A percentile compares a stretch with the other conserved stretches of the same genome.
Evolutionary conservation across 2,329 filamentous ascomycete species (phyloP).

Genomic region (Parastagonospora nodorum): DNA sequence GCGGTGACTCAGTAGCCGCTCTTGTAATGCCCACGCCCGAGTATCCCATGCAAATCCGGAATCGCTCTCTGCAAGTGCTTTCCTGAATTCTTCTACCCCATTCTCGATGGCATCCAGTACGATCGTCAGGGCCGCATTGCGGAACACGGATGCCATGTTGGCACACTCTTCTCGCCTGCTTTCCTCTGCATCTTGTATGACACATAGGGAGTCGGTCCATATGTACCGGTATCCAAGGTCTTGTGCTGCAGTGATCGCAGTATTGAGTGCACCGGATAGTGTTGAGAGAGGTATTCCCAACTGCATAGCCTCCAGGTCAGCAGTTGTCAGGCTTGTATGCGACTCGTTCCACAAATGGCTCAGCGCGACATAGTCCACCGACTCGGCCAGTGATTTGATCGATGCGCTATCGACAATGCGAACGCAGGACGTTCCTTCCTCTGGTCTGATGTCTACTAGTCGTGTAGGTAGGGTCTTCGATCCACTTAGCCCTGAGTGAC

Average conservation of each 20-base stretch:
- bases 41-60: constrained; percentile 42
- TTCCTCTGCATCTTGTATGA: constrained; percentile 39
- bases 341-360: constrained; percentile 34
- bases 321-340: constrained; percentile 26
- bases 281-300: constrained; percentile 16
- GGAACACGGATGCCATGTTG: constrained; percentile 39
- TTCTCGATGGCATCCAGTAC: constrained; percentile 21
- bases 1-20: constrained; percentile 42
- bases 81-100: neutral
- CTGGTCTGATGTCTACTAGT: constrained; percentile 34
- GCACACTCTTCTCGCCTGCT: constrained; percentile 39
- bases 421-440: constrained; percentile 16
- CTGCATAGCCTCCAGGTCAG: constrained; percentile 18
- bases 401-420: constrained; percentile 30
- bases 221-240: constrained; percentile 39
- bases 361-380: constrained; percentile 33
- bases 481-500: constrained; percentile 4
- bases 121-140: constrained; percentile 42
- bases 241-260: constrained; percentile 33
- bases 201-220: constrained; percentile 43
- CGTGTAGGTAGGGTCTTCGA: constrained; percentile 35
- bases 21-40: constrained; percentile 43
- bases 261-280: constrained; percentile 28
- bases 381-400: constrained; percentile 10
- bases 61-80: neutral